Conservation (phyloP, 192 early-diverging fungal species). For the Jimgerdemannia lactiflua region DNA sequence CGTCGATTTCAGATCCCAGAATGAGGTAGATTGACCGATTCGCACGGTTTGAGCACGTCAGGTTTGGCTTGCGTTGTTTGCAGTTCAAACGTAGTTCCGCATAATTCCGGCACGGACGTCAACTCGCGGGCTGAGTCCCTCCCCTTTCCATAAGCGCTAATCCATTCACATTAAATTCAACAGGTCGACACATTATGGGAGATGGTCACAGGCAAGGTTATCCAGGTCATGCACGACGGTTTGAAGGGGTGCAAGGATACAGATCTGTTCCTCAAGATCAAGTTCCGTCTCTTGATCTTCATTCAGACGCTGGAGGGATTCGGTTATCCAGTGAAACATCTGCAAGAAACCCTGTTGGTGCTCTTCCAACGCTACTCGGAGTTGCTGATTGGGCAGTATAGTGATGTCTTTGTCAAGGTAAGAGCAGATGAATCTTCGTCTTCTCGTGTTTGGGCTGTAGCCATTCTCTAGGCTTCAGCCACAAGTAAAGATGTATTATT, state of each 20-base stretch:
- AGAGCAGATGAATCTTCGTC: background rate
- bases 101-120: too few species aligned
- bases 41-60: background rate
- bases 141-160: background rate
- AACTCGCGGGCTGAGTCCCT: too few species aligned
- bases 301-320: constrained; percentile 90
- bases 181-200: constrained; percentile 92
- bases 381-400: constrained; percentile 66
- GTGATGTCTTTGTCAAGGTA: constrained; percentile 67
- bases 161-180: background rate
- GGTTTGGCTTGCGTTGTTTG: background rate
- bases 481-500: background rate
- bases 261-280: constrained; percentile 76
- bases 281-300: constrained; percentile 76
- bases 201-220: constrained; percentile 76
- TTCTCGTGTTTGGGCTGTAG: background rate
- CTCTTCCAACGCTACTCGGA: constrained; percentile 81
- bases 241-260: constrained; percentile 79
- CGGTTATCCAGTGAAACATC: constrained; percentile 64
- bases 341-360: constrained; percentile 70
- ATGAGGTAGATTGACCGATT: constrained; percentile 38
- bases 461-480: background rate
- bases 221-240: constrained; percentile 72
- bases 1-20: constrained; percentile 82
- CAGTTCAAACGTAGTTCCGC: too few species aligned